Evolutionary conservation across 495 filamentous ascomycete genomes (phyloP).

Genomic region (Trypethelium eluteriae): DNA sequence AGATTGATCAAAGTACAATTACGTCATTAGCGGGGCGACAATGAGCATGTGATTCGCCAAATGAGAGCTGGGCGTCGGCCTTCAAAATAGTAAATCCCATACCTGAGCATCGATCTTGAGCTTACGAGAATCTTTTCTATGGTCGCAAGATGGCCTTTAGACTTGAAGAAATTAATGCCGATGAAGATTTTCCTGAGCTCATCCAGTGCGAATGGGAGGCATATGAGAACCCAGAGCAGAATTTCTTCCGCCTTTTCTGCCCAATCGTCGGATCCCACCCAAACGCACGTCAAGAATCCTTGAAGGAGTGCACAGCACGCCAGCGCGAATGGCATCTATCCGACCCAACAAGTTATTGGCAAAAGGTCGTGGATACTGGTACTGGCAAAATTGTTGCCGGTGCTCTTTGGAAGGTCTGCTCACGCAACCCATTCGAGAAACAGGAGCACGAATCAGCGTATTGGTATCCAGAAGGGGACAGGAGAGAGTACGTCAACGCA

Average conservation of each 20-base stretch:
- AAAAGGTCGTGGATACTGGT: conserved; percentile 9
- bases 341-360: conserved; percentile 13
- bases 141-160: neutral
- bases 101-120: neutral
- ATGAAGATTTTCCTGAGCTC: neutral
- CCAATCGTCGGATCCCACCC: neutral
- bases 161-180: neutral
- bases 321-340: conserved; percentile 12
- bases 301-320: conserved; percentile 10
- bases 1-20: too few species aligned
- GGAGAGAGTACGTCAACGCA: conserved; percentile 5
- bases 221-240: neutral
- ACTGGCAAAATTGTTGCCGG: conserved; percentile 9
- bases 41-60: too few species aligned
- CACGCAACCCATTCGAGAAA: conserved; percentile 8
- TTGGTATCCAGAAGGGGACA: conserved; percentile 9
- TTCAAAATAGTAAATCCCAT: neutral
- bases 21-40: too few species aligned
- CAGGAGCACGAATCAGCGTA: conserved; percentile 1
- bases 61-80: too few species aligned
- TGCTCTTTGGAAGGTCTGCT: conserved; percentile 13
- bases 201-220: conserved; percentile 4
- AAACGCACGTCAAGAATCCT: conserved; percentile 1
- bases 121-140: neutral
- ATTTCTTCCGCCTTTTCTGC: conserved; percentile 1